A percentile compares a stretch with the other conserved stretches of the same genome.
These are phyloP conservation scores for Aristolochia fimbriata DNA, from an alignment of 164 flowering plant genomes.

Conservation along the genomic window DNA sequence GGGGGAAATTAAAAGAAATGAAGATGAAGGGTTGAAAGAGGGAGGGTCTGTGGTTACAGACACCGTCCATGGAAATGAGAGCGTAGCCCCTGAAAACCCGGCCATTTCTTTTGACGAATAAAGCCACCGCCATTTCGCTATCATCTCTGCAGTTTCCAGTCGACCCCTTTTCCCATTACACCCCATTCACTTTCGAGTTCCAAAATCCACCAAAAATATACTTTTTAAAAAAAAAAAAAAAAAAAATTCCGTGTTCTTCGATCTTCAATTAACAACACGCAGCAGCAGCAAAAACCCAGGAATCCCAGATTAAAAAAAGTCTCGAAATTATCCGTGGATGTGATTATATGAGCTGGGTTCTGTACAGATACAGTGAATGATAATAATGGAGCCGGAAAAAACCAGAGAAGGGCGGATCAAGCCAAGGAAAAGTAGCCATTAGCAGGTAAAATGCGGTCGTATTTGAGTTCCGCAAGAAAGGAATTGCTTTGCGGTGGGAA, in stretches of 20 bases:
- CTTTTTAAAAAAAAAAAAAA: no score
- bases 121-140: background rate
- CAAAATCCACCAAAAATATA: background rate
- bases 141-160: background rate
- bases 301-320: background rate
- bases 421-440: no score
- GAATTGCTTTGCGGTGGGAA: background rate
- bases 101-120: background rate
- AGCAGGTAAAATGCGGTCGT: background rate
- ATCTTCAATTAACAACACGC: background rate
- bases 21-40: background rate
- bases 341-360: background rate
- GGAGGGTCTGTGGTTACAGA: background rate
- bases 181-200: background rate
- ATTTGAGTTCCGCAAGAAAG: constrained; percentile 5
- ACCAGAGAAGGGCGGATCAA: background rate
- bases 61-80: constrained; percentile 1
- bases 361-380: background rate
- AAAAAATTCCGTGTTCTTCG: background rate
- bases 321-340: background rate
- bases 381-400: background rate
- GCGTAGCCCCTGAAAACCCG: background rate
- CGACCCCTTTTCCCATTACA: background rate
- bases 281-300: background rate
- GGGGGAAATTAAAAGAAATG: background rate